A percentile compares a stretch with the other conserved stretches of the same genome.
phyloP scores from a whole-genome alignment of 1,284 basidiomycete genomes.

The Moesziomyces antarcticus region DNA sequence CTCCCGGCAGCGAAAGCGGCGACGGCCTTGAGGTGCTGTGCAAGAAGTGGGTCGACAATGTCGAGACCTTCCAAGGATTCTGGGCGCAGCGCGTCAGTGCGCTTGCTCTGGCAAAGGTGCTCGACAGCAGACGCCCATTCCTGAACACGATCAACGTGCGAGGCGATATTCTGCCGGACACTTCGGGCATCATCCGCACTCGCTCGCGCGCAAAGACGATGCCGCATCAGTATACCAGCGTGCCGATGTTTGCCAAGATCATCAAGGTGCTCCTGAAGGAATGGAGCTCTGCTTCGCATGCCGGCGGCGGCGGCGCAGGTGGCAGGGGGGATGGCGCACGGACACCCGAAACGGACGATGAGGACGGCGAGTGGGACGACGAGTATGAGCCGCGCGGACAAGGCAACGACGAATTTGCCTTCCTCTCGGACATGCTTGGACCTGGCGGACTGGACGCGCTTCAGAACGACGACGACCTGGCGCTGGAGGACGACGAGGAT shows the following conservation, averaged over 20 bases:
- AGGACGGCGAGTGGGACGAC: conserved; percentile 60
- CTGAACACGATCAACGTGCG: conserved; percentile 80
- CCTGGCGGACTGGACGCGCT: conserved; percentile 73
- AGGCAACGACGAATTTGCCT: conserved; percentile 71
- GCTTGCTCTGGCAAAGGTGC: conserved; percentile 82
- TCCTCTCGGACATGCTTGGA: conserved; percentile 69
- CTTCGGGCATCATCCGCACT: conserved; percentile 81
- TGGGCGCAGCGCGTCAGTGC: conserved; percentile 75
- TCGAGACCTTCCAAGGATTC: conserved; percentile 91
- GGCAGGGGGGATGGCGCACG: conserved; percentile 21
- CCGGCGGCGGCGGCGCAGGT: conserved; percentile 12
- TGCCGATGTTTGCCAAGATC: conserved; percentile 89
- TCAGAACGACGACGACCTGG: conserved; percentile 72
- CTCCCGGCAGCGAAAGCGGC: conserved; percentile 57
- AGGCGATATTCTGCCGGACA: conserved; percentile 81
- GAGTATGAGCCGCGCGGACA: conserved; percentile 66
- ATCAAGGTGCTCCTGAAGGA: conserved; percentile 89
- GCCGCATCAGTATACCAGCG: conserved; percentile 77
- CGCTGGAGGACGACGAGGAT: conserved; percentile 76
- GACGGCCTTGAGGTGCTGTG: conserved; percentile 82
- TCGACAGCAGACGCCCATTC: conserved; percentile 75
- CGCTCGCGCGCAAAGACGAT: conserved; percentile 84
- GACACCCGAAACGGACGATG: conserved; percentile 55
- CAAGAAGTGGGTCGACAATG: conserved; percentile 91
- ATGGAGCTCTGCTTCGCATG: conserved; percentile 72